Conservation (phyloP, 2,329 filamentous ascomycete genomes). For the Sarocladiaceae sp. region DNA sequence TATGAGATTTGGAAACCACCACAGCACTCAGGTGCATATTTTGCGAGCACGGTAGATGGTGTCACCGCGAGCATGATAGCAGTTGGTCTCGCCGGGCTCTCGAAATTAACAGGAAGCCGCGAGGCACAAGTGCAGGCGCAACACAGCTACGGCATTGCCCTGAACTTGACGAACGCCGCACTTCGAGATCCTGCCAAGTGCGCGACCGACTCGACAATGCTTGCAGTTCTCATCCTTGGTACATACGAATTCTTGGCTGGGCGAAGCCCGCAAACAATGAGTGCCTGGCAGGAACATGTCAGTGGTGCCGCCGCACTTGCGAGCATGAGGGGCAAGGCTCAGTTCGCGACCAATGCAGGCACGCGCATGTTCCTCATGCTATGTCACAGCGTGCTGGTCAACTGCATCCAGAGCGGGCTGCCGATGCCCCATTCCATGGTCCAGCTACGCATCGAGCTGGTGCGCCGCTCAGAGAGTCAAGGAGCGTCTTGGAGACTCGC, state of each 20-base stretch:
- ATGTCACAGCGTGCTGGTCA: conserved; percentile 43
- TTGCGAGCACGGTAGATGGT: conserved; percentile 28
- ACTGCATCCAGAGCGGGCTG: conserved; percentile 42
- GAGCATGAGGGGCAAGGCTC: conserved; percentile 39
- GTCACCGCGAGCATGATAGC: conserved; percentile 48
- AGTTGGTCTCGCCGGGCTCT: conserved; percentile 46
- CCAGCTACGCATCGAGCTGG: conserved; percentile 38
- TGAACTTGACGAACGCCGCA: conserved; percentile 43
- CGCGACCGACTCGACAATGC: conserved; percentile 45
- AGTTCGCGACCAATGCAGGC: conserved; percentile 39
- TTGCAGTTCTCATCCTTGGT: conserved; percentile 45
- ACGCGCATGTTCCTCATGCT: conserved; percentile 49
- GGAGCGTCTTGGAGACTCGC: conserved; percentile 37
- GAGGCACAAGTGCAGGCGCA: conserved; percentile 40
- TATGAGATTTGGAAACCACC: conserved; percentile 45
- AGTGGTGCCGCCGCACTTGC: conserved; percentile 46
- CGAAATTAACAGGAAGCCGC: conserved; percentile 34
- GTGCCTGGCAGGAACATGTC: conserved; percentile 47
- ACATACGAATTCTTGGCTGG: conserved; percentile 50
- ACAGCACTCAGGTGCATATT: conserved; percentile 22
- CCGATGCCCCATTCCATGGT: conserved; percentile 42
- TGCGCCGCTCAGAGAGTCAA: conserved; percentile 25
- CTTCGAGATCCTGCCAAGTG: conserved; percentile 37
- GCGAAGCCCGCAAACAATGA: conserved; percentile 36
- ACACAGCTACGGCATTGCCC: conserved; percentile 44